Evolutionary conservation across 2,329 filamentous ascomycete species (phyloP).

Genomic region (Didymella keratinophila): DNA sequence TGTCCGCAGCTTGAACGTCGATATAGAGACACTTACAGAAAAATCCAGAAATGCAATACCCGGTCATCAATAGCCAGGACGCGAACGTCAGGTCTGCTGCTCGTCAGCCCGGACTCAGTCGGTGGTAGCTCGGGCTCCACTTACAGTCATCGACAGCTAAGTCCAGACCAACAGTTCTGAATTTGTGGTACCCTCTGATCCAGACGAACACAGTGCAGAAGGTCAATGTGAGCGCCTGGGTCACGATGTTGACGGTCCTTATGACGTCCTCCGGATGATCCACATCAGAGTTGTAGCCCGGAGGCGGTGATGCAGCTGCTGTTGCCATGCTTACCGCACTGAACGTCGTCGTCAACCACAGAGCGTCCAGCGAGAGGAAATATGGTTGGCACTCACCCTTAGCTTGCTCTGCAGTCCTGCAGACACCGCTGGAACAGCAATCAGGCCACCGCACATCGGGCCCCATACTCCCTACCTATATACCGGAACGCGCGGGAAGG

Average conservation of each 20-base stretch:
- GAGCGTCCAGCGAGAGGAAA: no score
- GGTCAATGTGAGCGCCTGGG: slow-evolving; percentile 19
- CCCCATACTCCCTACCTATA: slow-evolving; percentile 4
- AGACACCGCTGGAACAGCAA: background rate
- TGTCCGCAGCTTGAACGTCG: background rate
- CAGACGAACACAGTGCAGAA: slow-evolving; percentile 20
- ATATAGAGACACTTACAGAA: background rate
- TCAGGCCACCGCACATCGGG: background rate
- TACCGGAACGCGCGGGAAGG: background rate
- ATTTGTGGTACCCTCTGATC: slow-evolving; percentile 20
- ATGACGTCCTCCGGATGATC: slow-evolving; percentile 20
- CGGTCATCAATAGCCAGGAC: slow-evolving; percentile 21
- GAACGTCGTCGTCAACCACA: background rate
- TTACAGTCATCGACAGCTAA: slow-evolving; percentile 23
- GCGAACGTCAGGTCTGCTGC: slow-evolving; percentile 13
- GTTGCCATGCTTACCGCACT: slow-evolving; percentile 5
- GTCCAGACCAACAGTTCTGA: slow-evolving; percentile 10
- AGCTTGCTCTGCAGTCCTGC: background rate
- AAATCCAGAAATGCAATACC: slow-evolving; percentile 17
- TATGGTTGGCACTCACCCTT: background rate
- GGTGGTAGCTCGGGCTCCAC: slow-evolving; percentile 2
- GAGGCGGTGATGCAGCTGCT: slow-evolving; percentile 16
- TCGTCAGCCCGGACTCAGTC: background rate
- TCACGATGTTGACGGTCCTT: slow-evolving; percentile 22
- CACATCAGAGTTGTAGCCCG: slow-evolving; percentile 15